Conservation (phyloP, 2,329 filamentous ascomycete genomes). For the Fusarium fracticaudum region DNA sequence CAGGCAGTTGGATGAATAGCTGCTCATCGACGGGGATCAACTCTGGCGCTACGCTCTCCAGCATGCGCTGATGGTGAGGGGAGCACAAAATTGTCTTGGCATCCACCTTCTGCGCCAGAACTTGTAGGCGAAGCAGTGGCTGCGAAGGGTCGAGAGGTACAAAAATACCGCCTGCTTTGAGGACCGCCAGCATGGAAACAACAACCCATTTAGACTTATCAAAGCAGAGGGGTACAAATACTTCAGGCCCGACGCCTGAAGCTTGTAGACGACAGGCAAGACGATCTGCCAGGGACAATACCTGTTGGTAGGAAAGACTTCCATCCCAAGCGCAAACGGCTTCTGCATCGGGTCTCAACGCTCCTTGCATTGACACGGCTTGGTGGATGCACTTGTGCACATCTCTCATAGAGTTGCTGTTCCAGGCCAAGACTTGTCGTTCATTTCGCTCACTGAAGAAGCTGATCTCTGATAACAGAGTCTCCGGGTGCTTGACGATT, state of each 20-base stretch:
- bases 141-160: constrained; percentile 38
- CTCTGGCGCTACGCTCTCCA: constrained; percentile 16
- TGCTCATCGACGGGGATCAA: constrained; percentile 30
- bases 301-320: constrained; percentile 52
- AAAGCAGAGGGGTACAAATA: constrained; percentile 42
- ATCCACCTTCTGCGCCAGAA: constrained; percentile 25
- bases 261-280: constrained; percentile 44
- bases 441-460: constrained; percentile 62
- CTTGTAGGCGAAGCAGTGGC: constrained; percentile 25
- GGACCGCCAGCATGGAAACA: constrained; percentile 41
- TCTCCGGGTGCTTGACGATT: constrained; percentile 51
- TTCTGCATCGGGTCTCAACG: constrained; percentile 44
- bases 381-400: constrained; percentile 55
- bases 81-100: constrained; percentile 34
- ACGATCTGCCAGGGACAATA: constrained; percentile 50
- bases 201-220: constrained; percentile 45
- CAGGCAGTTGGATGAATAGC: constrained; percentile 8
- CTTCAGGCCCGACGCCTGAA: constrained; percentile 40
- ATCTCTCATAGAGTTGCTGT: constrained; percentile 19
- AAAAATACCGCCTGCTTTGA: constrained; percentile 41
- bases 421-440: constrained; percentile 54
- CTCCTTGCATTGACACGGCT: constrained; percentile 50
- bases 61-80: constrained; percentile 24
- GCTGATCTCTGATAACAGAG: constrained; percentile 54
- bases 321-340: constrained; percentile 59